A percentile compares a stretch with the other conserved stretches of the same genome.
These are phyloP conservation scores for Abrus precatorius DNA, from an alignment of 306 rosid species.

Conservation along the genomic window DNA sequence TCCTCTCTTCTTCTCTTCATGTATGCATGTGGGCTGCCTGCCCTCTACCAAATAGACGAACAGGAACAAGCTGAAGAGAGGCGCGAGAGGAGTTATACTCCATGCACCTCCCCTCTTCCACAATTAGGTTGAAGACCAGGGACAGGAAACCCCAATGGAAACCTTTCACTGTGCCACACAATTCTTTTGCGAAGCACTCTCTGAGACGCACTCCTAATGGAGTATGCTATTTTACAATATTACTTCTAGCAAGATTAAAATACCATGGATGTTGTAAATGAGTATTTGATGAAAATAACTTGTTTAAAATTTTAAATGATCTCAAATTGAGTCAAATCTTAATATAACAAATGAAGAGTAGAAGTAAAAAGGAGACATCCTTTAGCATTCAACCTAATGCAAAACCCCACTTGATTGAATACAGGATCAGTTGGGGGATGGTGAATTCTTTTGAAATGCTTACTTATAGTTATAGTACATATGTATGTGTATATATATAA, in stretches of 20 bases:
- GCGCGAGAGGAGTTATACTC: too few relatives aligned
- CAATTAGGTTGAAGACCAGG: too few relatives aligned
- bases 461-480: background rate
- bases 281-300: conserved; percentile 5
- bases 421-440: background rate
- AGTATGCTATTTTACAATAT: background rate
- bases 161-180: too few relatives aligned
- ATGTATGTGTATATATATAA: too few relatives aligned
- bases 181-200: too few relatives aligned
- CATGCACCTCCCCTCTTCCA: too few relatives aligned
- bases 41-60: too few relatives aligned
- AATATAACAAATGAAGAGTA: background rate
- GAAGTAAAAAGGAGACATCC: conserved; percentile 24
- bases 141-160: too few relatives aligned
- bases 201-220: too few relatives aligned
- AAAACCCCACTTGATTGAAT: conserved; percentile 8
- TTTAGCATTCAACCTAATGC: conserved; percentile 3
- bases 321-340: background rate
- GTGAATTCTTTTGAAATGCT: conserved; percentile 24
- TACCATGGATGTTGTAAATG: background rate
- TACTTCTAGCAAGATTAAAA: background rate
- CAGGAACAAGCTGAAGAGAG: too few relatives aligned
- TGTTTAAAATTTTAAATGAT: conserved; percentile 9
- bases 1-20: too few relatives aligned
- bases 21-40: too few relatives aligned